Percentiles rank a stretch among this genome's conserved stretches.
Evolutionary conservation across 371 early-diverging fungal species (phyloP).

Genomic region (Lichtheimia ramosa): DNA sequence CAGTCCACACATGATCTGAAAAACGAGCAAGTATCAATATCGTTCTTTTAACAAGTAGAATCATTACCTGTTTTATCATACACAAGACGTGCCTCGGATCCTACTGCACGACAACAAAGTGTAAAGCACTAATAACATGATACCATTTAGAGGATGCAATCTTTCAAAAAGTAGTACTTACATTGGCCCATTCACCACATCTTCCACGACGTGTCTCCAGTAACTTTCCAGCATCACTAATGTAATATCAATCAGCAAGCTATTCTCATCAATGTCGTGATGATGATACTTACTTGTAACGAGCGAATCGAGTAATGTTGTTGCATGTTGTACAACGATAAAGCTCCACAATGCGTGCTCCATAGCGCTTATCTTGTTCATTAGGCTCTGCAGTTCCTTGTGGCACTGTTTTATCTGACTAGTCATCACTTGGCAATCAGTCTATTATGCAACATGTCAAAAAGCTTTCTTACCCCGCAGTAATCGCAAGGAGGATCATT

Average conservation of each 20-base stretch:
- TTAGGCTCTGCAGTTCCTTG: slow-evolving; percentile 41
- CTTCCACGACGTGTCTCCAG: slow-evolving; percentile 65
- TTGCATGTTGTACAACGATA: slow-evolving; percentile 55
- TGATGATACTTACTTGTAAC: slow-evolving; percentile 55
- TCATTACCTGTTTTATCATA: slow-evolving; percentile 47
- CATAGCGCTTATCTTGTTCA: slow-evolving; percentile 48
- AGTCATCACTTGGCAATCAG: background rate
- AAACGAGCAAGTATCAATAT: background rate
- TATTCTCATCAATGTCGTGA: background rate
- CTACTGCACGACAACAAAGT: slow-evolving; percentile 63
- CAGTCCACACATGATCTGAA: slow-evolving; percentile 73
- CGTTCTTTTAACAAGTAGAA: too few relatives aligned
- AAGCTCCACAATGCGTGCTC: slow-evolving; percentile 59
- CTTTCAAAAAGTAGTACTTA: slow-evolving; percentile 18
- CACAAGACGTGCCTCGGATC: slow-evolving; percentile 66
- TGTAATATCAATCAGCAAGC: background rate
- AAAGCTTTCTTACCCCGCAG: slow-evolving; percentile 48
- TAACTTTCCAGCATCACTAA: slow-evolving; percentile 55
- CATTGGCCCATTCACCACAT: slow-evolving; percentile 83
- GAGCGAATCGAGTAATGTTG: slow-evolving; percentile 60
- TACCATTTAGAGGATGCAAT: background rate
- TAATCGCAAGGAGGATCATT: slow-evolving; percentile 56
- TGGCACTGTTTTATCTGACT: slow-evolving; percentile 31
- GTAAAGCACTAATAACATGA: slow-evolving; percentile 52
- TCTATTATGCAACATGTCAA: background rate